A percentile compares a stretch with the other conserved stretches of the same genome.
Conservation (phyloP, 179 eudicot genomes). For the Spergularia azorica region DNA sequence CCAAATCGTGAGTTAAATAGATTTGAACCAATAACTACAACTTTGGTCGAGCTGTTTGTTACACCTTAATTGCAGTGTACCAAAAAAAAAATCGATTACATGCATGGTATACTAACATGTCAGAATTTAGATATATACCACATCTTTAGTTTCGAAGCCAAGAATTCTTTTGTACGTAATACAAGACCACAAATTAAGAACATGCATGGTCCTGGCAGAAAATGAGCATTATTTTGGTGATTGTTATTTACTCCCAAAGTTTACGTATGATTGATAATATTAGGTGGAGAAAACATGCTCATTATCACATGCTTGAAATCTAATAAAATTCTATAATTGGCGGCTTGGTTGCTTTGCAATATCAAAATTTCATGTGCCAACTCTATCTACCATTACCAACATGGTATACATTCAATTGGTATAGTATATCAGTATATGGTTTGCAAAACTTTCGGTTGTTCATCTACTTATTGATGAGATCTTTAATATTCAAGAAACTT, state of each 20-base stretch:
- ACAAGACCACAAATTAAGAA: constrained; percentile 1
- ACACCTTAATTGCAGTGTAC: too few relatives aligned
- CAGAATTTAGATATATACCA: too few relatives aligned
- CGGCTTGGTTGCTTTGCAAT: constrained; percentile 7
- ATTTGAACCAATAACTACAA: too few relatives aligned
- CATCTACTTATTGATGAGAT: constrained; percentile 7
- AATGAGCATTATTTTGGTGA: background rate
- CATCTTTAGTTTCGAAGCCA: too few relatives aligned
- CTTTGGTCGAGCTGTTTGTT: too few relatives aligned
- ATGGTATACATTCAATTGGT: background rate
- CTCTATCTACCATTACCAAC: constrained; percentile 7
- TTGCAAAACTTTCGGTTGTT: constrained; percentile 12
- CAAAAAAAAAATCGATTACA: too few relatives aligned
- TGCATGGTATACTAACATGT: too few relatives aligned
- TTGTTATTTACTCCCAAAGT: background rate
- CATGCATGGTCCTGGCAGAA: background rate
- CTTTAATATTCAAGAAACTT: constrained; percentile 5
- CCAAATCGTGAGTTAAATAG: too few relatives aligned
- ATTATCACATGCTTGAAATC: constrained; percentile 24
- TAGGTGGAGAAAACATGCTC: constrained; percentile 26
- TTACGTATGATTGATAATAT: constrained; percentile 18
- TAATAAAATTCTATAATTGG: constrained; percentile 16
- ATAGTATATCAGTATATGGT: background rate
- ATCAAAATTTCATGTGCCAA: constrained; percentile 21
- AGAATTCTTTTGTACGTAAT: background rate